Evolutionary conservation across 768 basidiomycete genomes (phyloP).

Genomic region (Suillus bovinus): DNA sequence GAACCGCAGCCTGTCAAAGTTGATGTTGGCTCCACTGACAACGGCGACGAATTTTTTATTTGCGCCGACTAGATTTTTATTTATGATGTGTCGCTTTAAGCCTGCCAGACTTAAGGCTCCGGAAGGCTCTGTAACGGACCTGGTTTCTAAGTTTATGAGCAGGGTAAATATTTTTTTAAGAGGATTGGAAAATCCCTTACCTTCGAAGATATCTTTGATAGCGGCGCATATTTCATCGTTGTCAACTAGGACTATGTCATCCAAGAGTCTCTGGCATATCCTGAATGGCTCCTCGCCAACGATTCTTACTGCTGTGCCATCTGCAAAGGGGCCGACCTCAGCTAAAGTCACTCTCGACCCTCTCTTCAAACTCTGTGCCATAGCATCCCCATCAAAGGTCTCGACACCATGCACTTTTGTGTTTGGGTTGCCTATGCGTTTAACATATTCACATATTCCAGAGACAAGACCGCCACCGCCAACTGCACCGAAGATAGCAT

Average conservation of each 20-base stretch:
- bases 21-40: conserved; percentile 98
- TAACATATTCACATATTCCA: conserved; percentile 92
- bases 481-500: conserved; percentile 86
- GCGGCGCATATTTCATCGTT: conserved; percentile 99
- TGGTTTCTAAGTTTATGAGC: conserved; percentile 63
- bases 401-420: conserved; percentile 90
- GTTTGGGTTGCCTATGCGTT: conserved; percentile 83
- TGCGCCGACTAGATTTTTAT: conserved; percentile 80
- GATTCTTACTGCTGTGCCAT: conserved; percentile 95
- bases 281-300: conserved; percentile 96
- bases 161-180: not conserved
- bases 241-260: conserved; percentile 79
- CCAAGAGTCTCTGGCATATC: conserved; percentile 82
- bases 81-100: conserved; percentile 81
- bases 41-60: conserved; percentile 89
- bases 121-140: conserved; percentile 95
- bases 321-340: conserved; percentile 96
- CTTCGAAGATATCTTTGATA: conserved; percentile 99
- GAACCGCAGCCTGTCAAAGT: conserved; percentile 94
- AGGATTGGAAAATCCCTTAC: conserved; percentile 40
- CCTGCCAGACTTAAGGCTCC: conserved; percentile 93
- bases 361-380: conserved; percentile 77
- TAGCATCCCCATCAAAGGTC: conserved; percentile 93
- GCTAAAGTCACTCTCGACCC: conserved; percentile 81
- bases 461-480: conserved; percentile 93